These are phyloP conservation scores for Metschnikowia lochheadii DNA, from an alignment of 805 yeast genomes.

Conservation along the genomic window DNA sequence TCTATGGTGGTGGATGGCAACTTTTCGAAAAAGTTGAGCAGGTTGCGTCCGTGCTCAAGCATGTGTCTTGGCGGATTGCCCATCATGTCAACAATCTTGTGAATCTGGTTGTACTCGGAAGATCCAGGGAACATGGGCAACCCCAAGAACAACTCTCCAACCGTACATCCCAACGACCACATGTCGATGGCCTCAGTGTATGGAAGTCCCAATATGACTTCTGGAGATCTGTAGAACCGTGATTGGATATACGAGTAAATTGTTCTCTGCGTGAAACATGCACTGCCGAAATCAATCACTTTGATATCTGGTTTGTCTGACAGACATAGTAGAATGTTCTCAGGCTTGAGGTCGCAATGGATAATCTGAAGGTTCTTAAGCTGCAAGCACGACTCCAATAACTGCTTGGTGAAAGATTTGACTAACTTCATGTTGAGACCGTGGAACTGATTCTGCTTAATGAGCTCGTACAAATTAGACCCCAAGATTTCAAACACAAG, in stretches of 20 bases:
- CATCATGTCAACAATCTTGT: slow-evolving; percentile 74
- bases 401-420: slow-evolving; percentile 70
- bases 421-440: slow-evolving; percentile 82
- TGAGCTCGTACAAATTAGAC: slow-evolving; percentile 82
- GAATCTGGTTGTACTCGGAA: slow-evolving; percentile 86
- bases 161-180: slow-evolving; percentile 95
- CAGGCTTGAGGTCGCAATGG: slow-evolving; percentile 97
- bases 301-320: slow-evolving; percentile 84
- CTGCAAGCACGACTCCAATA: slow-evolving; percentile 74
- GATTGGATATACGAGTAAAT: slow-evolving; percentile 90
- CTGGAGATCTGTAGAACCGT: slow-evolving; percentile 91
- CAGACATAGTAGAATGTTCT: slow-evolving; percentile 76
- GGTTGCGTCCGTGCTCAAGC: slow-evolving; percentile 91
- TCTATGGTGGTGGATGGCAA: slow-evolving; percentile 19
- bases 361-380: slow-evolving; percentile 80
- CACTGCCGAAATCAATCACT: slow-evolving; percentile 93
- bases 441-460: slow-evolving; percentile 89
- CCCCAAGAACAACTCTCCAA: slow-evolving; percentile 87
- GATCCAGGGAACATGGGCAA: slow-evolving; percentile 93
- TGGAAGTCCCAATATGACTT: slow-evolving; percentile 85
- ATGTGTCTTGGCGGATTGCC: slow-evolving; percentile 93
- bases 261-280: slow-evolving; percentile 88
- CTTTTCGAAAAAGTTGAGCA: slow-evolving; percentile 63
- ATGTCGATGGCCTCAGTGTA: slow-evolving; percentile 91
- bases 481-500: slow-evolving; percentile 87